Evolutionary conservation across 352 stramenopile species (phyloP), one percentile per base, ranked within the genome.

Genomic region (Lagenidium sp.): DNA sequence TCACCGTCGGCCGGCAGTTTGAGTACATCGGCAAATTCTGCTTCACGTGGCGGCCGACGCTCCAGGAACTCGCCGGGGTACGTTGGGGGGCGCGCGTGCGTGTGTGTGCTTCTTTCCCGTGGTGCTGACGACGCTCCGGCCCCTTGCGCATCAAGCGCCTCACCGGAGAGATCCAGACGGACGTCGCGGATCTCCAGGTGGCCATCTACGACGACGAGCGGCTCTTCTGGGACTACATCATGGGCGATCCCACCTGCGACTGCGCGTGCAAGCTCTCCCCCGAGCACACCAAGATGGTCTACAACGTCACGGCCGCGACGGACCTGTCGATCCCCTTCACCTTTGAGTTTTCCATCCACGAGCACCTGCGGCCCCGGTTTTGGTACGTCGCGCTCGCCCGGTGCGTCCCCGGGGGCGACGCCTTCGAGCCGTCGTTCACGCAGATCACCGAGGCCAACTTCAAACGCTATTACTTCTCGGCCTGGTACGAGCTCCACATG

Each of bases 1-100:
- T 83, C 47, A 68, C 70, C 4, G 58, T 87, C 18, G 68, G 65
- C 31, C 60, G 65, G 8, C 73, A 91, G 58, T 88, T 84, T 55
- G 63, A 84, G 44, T 87, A 79, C 53, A 60, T 87, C 25, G 76
- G 73, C 63, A 87, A 87, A 57, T 91, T 88, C 58, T 88, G 75
- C 59, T 91, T 86, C 65, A 71, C 65, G 12, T 88, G 57, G 53
- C 68, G 54, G 37, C 53, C 58, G n/a, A 74, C 60, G 22, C 58
- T 88, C 22, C 49, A 77, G 12, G 60, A 83, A 34, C 34, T 88
- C 40, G 72, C 68, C 6, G 70, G 76, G 26, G 72, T 83, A 55
- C 11, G 57, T 57, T 15, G 10, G n/a, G n/a, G n/a, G n/a, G n/a
- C n/a, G n/a, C 5, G 36, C 24, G 8, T 50, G 6, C 6, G 4